Base-by-base conservation (phyloP, 1,139 yeast genomes). In the Taiozyma onychis region DNA sequence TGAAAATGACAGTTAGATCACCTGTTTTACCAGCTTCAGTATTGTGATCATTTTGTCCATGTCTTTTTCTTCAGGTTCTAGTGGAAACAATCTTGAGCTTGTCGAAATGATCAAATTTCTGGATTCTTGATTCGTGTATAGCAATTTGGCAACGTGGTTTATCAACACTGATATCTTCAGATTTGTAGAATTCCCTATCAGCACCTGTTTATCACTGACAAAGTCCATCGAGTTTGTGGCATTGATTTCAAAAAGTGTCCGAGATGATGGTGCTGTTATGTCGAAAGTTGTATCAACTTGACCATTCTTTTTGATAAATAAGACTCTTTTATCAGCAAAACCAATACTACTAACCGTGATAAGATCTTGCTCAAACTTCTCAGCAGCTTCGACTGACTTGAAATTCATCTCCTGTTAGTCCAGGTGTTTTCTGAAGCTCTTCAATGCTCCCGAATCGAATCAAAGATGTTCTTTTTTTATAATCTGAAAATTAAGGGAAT, bases 1-100 rank as follows among this genome's bases (percentile, higher is more conserved):
- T 57, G 87, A 85, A 53, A 74, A 76, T 22, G 78, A 75, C 32
- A 66, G 62, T 21, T 56, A 47, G 14, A 49, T 11, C 11, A 46
- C 32, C 41, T 28, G 18, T 51, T 60, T 66, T 11, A 69, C 53
- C 18, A 60, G 50, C 34, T 59, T 53, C 44, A 67, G 50, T 13
- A 69, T 46, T n/a, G 56, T 55, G 4, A 68, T 57, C 39, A 69
- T 56, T 30, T 50, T 57, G 21, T 58, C 63, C 43, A 65, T 63
- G 43, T 62, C 64, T n/a, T 50, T 51, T 22, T 44, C 42, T 21
- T 47, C 44, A 6, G 37, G 39, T 2, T 44, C 16, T 14, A 27
- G 22, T 5, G 44, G 47, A 59, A 71, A 75, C 6, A 76, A 48
- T 52, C 69, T 72, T 1, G 77, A 74, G 51, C 77, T 72, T 30